Conservation (phyloP, 1,284 basidiomycete species). For the Sanghuangporus weigelae region DNA sequence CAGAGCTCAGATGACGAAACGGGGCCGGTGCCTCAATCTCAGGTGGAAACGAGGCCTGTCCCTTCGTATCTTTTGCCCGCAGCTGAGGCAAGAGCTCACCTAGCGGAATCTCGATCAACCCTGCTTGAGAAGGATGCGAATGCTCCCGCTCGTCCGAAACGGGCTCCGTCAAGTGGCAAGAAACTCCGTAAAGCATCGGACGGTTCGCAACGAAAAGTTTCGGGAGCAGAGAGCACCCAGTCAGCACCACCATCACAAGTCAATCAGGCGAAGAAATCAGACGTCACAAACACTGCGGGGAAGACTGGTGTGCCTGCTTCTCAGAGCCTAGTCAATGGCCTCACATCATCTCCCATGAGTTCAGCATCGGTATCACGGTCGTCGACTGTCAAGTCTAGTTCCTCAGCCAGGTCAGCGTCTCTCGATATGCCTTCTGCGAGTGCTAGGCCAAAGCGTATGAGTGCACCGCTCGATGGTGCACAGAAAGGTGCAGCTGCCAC, state of each 20-base stretch:
- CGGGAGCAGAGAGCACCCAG: background rate
- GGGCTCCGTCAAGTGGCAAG: background rate
- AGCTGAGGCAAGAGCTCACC: background rate
- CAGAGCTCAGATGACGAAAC: slow-evolving; percentile 34
- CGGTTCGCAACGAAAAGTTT: background rate
- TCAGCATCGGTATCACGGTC: slow-evolving; percentile 7
- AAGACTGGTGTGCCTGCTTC: background rate
- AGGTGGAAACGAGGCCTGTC: background rate
- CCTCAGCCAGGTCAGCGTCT: background rate
- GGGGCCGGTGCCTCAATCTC: slow-evolving; percentile 7
- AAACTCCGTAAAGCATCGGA: slow-evolving; percentile 13
- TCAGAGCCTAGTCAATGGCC: background rate
- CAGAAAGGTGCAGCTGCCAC: background rate
- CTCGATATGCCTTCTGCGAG: background rate
- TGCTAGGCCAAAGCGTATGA: background rate
- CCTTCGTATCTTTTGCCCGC: background rate
- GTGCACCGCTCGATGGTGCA: background rate
- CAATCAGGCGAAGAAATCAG: background rate
- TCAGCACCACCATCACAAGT: background rate
- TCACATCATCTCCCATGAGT: background rate
- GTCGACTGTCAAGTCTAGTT: slow-evolving; percentile 1
- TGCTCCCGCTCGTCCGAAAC: background rate
- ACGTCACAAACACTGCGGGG: background rate
- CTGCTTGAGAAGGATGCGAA: background rate
- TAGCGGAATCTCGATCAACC: background rate